Conservation (phyloP, 179 eudicot genomes). For the Beta corolliflora region DNA sequence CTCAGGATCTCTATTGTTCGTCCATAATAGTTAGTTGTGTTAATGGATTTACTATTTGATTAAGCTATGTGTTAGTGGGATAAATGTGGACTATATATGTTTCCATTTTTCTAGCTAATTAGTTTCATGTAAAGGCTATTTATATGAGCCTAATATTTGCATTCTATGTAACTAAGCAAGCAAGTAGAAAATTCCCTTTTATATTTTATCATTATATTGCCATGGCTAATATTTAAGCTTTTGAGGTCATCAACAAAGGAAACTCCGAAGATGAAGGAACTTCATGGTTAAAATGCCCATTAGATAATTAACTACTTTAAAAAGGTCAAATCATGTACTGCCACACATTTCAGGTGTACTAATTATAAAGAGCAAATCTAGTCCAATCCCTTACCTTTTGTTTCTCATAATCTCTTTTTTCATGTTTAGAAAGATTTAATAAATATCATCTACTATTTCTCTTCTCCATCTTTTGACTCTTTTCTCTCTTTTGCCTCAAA, state of each 20-base stretch:
- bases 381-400: constrained; percentile 4
- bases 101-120: too few species aligned
- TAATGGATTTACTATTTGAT: too few species aligned
- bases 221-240: background rate
- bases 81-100: too few species aligned
- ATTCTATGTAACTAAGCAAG: too few species aligned
- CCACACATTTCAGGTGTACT: background rate
- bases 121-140: too few species aligned
- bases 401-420: background rate
- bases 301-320: background rate
- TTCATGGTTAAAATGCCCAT: background rate
- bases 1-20: too few species aligned
- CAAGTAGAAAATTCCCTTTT: too few species aligned
- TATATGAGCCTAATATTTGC: too few species aligned
- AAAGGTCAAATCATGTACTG: background rate
- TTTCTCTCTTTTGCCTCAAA: background rate
- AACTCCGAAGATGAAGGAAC: constrained; percentile 5
- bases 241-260: constrained; percentile 9
- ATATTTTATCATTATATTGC: too few species aligned
- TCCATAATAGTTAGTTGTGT: too few species aligned
- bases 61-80: too few species aligned
- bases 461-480: constrained; percentile 19
- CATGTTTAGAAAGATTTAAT: background rate
- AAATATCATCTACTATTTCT: background rate
- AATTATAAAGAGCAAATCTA: constrained; percentile 17